Percentiles rank a stretch among this genome's conserved stretches.
Evolutionary conservation across 2,329 filamentous ascomycete genomes (phyloP).

Genomic region (Sporothrix mexicana): DNA sequence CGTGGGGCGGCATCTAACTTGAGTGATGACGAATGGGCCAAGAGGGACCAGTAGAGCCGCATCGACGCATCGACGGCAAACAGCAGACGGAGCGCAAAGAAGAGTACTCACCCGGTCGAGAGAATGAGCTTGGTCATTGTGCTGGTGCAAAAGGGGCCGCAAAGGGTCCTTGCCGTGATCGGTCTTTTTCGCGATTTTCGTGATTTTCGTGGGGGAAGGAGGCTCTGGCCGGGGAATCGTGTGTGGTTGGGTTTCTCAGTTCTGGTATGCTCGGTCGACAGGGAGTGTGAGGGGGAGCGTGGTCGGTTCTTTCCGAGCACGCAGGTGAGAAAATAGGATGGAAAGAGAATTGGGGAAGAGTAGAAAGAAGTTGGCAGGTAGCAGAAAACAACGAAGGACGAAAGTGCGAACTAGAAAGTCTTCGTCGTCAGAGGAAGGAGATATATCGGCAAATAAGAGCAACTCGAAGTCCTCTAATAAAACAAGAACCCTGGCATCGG

Average conservation of each 20-base stretch:
- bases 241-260: not conserved
- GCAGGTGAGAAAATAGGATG: constrained; percentile 9
- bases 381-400: not conserved
- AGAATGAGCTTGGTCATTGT: constrained; percentile 34
- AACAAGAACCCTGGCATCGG: not conserved
- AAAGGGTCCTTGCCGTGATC: constrained; percentile 16
- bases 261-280: no score
- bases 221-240: not conserved
- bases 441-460: constrained; percentile 22
- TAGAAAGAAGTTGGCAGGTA: not conserved
- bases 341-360: not conserved
- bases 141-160: constrained; percentile 10
- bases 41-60: not conserved
- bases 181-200: not conserved
- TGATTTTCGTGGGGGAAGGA: not conserved
- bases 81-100: not conserved
- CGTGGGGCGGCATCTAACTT: no score
- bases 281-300: not conserved
- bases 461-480: not conserved
- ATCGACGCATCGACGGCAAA: not conserved
- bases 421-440: constrained; percentile 23
- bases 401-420: constrained; percentile 13
- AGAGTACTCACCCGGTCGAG: constrained; percentile 31
- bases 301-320: constrained; percentile 13
- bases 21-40: no score